A percentile compares a stretch with the other conserved stretches of the same genome.
These are phyloP conservation scores for Chytridium lagenaria DNA, from an alignment of 371 early-diverging fungal species.

Conservation along the genomic window DNA sequence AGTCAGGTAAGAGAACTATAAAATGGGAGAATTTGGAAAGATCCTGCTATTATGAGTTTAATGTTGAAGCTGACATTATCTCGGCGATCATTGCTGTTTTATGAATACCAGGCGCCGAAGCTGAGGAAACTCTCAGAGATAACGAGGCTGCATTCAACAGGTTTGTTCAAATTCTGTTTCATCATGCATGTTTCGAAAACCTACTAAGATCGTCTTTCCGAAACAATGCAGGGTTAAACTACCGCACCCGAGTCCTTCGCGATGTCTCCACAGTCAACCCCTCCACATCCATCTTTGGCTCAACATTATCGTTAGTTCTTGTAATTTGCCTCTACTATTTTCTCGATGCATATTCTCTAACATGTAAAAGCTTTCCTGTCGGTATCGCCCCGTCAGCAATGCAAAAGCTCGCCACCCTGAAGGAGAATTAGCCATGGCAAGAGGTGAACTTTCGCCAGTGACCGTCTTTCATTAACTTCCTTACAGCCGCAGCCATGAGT, in stretches of 20 bases:
- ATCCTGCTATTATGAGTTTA: too few relatives aligned
- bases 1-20: slow-evolving; percentile 21
- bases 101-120: slow-evolving; percentile 3
- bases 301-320: slow-evolving; percentile 12
- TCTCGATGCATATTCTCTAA: too few relatives aligned
- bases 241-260: slow-evolving; percentile 36
- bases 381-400: slow-evolving; percentile 34
- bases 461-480: slow-evolving; percentile 51
- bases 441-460: neutral
- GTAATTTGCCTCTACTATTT: neutral
- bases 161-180: neutral
- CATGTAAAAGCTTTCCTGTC: slow-evolving; percentile 27
- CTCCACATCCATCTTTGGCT: slow-evolving; percentile 22
- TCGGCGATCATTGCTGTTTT: too few relatives aligned
- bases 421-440: slow-evolving; percentile 60
- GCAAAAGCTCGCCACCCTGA: slow-evolving; percentile 71
- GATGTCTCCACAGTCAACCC: slow-evolving; percentile 30
- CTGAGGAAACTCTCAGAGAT: slow-evolving; percentile 1
- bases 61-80: too few relatives aligned
- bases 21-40: too few relatives aligned
- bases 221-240: slow-evolving; percentile 4
- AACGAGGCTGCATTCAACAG: slow-evolving; percentile 18
- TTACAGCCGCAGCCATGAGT: slow-evolving; percentile 61
- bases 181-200: neutral
- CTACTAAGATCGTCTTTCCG: too few relatives aligned